Conservation (phyloP, 768 basidiomycete genomes). For the Hypholoma fasciculare region DNA sequence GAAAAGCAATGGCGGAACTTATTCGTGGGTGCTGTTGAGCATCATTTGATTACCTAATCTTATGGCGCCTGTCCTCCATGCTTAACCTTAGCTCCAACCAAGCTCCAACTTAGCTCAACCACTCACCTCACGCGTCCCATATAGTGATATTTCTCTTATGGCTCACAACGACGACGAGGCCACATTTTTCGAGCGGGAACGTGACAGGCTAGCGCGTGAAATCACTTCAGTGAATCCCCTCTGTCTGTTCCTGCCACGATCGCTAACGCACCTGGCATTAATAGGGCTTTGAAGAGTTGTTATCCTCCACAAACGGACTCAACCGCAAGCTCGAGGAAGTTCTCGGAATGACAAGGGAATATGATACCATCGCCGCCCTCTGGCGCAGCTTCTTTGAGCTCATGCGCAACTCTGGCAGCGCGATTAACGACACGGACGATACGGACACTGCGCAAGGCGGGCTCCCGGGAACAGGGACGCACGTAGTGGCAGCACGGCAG, state of each 20-base stretch:
- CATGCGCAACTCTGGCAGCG: constrained; percentile 56
- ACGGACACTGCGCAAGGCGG: constrained; percentile 35
- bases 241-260: constrained; percentile 2
- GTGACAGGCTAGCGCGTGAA: constrained; percentile 71
- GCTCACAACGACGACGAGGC: constrained; percentile 45
- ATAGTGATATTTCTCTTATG: constrained; percentile 8
- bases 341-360: constrained; percentile 88
- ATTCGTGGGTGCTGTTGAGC: too few relatives aligned
- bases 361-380: constrained; percentile 82
- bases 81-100: too few relatives aligned
- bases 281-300: constrained; percentile 82
- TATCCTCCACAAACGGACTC: constrained; percentile 80
- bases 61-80: too few relatives aligned
- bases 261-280: neutral
- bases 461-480: constrained; percentile 60
- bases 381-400: constrained; percentile 84
- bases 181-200: constrained; percentile 78
- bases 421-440: constrained; percentile 20
- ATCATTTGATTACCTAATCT: too few relatives aligned
- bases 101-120: too few relatives aligned
- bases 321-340: constrained; percentile 95
- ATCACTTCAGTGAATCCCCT: constrained; percentile 57
- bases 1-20: too few relatives aligned
- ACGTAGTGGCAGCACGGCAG: neutral
- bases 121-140: too few relatives aligned